phyloP scores from a whole-genome alignment of 495 filamentous ascomycete species.

The Aspergillus sparsus region DNA sequence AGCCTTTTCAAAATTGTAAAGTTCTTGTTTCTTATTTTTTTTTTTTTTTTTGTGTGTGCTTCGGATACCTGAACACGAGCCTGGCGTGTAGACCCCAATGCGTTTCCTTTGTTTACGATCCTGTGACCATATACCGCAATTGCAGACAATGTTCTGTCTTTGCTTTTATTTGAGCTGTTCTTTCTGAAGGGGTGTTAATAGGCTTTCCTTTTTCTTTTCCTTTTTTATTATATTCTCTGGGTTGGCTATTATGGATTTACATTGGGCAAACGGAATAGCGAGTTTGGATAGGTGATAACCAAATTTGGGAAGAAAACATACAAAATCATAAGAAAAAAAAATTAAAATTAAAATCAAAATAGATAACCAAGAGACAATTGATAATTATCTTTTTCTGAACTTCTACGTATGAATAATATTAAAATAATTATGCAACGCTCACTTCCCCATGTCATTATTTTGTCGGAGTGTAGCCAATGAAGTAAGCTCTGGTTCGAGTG shows the following conservation, averaged over 20 bases:
- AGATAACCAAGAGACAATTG: no score
- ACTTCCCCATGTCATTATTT: no score
- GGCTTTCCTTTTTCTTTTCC: constrained; percentile 10
- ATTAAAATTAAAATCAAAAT: background rate
- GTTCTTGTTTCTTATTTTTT: constrained; percentile 15
- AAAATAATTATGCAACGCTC: no score
- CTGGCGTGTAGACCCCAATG: constrained; percentile 23
- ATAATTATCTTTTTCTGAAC: no score
- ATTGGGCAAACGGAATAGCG: constrained; percentile 20
- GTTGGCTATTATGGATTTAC: constrained; percentile 26
- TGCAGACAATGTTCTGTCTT: constrained; percentile 10
- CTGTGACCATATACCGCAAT: constrained; percentile 30
- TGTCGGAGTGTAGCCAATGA: no score
- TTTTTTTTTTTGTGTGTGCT: constrained; percentile 16
- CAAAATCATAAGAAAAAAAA: constrained; percentile 1
- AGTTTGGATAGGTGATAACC: constrained; percentile 8
- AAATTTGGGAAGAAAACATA: constrained; percentile 2
- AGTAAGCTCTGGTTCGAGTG: background rate
- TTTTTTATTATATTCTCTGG: constrained; percentile 10
- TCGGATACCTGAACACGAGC: constrained; percentile 15
- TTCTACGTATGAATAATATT: no score
- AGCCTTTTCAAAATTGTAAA: constrained; percentile 28
- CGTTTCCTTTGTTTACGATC: constrained; percentile 32
- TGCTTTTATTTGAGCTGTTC: constrained; percentile 5
- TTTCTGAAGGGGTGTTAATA: background rate